A percentile compares a stretch with the other conserved stretches of the same genome.
Evolutionary conservation across 1,284 basidiomycete genomes (phyloP).

Genomic region (Apiotrichum laibachii): DNA sequence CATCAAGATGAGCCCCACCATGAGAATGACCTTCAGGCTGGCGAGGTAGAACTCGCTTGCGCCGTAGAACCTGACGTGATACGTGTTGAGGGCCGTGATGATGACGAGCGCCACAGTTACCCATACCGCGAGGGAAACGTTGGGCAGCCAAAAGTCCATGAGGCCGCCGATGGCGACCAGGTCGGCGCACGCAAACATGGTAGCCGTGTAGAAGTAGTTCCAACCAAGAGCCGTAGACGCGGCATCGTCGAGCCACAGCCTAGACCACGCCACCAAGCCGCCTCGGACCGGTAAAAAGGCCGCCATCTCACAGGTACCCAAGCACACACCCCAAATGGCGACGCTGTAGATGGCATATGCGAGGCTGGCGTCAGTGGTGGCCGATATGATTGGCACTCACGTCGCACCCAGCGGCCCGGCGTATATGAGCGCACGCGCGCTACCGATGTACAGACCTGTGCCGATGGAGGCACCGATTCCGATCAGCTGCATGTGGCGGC

Average conservation of each 20-base stretch:
- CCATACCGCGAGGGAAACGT: conserved; percentile 28
- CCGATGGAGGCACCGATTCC: conserved; percentile 10
- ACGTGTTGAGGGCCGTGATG: conserved; percentile 22
- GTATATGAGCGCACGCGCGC: conserved; percentile 8
- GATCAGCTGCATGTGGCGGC: conserved; percentile 13
- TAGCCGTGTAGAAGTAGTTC: conserved; percentile 30
- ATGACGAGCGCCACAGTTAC: conserved; percentile 23
- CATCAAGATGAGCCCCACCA: conserved; percentile 27
- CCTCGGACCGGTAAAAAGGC: conserved; percentile 21
- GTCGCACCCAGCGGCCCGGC: conserved; percentile 21
- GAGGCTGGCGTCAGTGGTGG: background rate
- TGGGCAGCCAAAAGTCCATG: conserved; percentile 26
- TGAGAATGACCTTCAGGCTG: conserved; percentile 27
- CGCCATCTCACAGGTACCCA: conserved; percentile 19
- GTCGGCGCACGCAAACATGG: conserved; percentile 22
- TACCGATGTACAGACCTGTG: conserved; percentile 13
- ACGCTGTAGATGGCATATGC: conserved; percentile 14
- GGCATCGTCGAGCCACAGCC: conserved; percentile 18
- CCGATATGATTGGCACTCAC: background rate
- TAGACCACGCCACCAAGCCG: conserved; percentile 22
- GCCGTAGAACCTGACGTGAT: conserved; percentile 20
- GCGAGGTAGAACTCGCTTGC: conserved; percentile 25
- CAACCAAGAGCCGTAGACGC: conserved; percentile 22
- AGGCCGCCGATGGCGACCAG: conserved; percentile 31
- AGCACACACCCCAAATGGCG: conserved; percentile 19